Percentiles rank a stretch among this genome's conserved stretches.
Conservation (phyloP, 1,284 basidiomycete species). For the Rhodofomes roseus region DNA sequence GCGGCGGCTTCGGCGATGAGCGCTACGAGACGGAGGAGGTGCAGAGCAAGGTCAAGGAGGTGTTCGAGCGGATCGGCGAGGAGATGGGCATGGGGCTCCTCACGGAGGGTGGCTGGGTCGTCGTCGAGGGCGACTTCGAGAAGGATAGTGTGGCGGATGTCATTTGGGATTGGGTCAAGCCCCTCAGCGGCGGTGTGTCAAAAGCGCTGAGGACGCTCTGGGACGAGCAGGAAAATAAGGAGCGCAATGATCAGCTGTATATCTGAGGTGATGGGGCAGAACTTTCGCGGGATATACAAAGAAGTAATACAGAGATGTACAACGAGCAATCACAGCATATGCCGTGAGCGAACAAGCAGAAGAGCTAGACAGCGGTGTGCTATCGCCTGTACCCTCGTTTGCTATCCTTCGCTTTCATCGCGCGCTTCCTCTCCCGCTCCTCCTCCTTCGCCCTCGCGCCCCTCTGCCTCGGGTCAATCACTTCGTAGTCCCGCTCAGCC, state of each 20-base stretch:
- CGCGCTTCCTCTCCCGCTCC: conserved; percentile 61
- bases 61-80: conserved; percentile 61
- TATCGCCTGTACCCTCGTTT: conserved; percentile 25
- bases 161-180: conserved; percentile 52
- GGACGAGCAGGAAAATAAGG: conserved; percentile 26
- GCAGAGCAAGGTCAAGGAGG: conserved; percentile 63
- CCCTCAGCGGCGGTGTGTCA: conserved; percentile 35
- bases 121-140: conserved; percentile 61
- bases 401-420: conserved; percentile 30
- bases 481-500: conserved; percentile 88
- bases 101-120: conserved; percentile 46
- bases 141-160: conserved; percentile 55
- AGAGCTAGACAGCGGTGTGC: not conserved
- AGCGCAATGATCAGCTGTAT: conserved; percentile 20
- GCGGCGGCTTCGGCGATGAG: conserved; percentile 91
- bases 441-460: conserved; percentile 71
- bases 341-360: not conserved
- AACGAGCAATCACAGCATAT: not conserved
- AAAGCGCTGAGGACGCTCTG: conserved; percentile 41
- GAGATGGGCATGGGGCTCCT: conserved; percentile 39
- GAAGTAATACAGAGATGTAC: not conserved
- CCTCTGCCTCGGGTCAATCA: conserved; percentile 75
- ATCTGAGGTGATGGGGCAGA: conserved; percentile 10
- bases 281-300: no score
- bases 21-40: conserved; percentile 82